Base-by-base conservation (phyloP, 768 basidiomycete genomes). In the Russula emetica region DNA sequence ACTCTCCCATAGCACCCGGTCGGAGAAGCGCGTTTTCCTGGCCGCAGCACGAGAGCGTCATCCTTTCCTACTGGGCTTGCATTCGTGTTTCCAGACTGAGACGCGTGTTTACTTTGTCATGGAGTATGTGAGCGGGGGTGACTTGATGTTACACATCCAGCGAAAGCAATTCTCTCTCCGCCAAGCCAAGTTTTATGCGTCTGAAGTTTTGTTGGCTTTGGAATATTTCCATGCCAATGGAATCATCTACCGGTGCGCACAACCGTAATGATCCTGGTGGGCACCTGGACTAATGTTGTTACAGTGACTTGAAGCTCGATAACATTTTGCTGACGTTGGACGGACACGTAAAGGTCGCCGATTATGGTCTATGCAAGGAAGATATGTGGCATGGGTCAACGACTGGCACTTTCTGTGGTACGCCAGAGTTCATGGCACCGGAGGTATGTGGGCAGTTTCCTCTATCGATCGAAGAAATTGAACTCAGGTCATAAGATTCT, bases 61-160 rank as follows among this genome's bases (percentile, higher is more conserved):
- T 77, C 97, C 97, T 0, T 99, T 99, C 85, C 77, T 99, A 47
- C 87, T 99, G 67, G 92, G 90, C 14, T 80, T 99, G 45, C 97
- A 98, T 73, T 98, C 96, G 18, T 98, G 97, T 80, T 99, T 99
- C 86, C 97, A 99, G 78, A 98, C 97, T 5, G 97, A 98, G 76
- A 98, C 97, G 5, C 89, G 97, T 24, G 89, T 99, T 57, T 99
- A 99, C 80, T 98, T 99, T 73, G 97, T 98, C 70, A 98, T 99
- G 97, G 97, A 98, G 77, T 99, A 98, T 76, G 90, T 99, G 66
- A 94, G 93, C 71, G 97, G 97, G 64, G 97, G 97, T 69, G 97
- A 99, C 79, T 83, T 99, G 64, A 98, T 99, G 97, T 80, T 98
- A 69, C 97, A 99, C 76, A 98, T 99, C 71, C 97, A 99, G 74